Evolutionary conservation across 2,329 filamentous ascomycete species (phyloP), one percentile per base, ranked within the genome.

Genomic region (Lecanicillium sp.): DNA sequence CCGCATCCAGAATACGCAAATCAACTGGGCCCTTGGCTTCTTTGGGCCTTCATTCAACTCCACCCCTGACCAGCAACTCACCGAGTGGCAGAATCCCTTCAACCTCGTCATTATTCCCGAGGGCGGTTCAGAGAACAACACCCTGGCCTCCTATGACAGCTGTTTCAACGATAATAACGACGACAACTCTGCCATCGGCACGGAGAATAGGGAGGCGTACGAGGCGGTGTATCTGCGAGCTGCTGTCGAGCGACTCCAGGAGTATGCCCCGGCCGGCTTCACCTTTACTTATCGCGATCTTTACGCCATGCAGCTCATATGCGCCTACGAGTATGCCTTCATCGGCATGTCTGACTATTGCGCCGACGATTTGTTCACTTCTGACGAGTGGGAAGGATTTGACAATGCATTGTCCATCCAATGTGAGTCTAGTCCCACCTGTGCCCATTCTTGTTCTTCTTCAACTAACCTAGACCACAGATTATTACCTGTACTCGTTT

Each of bases 401-500:
- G 72, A 72, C 41, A 67, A 68, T 44, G 67, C 65, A 3, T 53
- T 74, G 9, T 73, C 77, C 45, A 62, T 73, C 27, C 65, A 69
- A 38, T 77, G 68, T 58, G 64, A 60, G 37, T 31, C 10, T 5
- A n/a, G 9, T 20, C 27, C 17, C 12, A 10, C 12, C 30, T 13
- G 9, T 32, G 9, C 15, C 30, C 15, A 10, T 14, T 32, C 15
- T 14, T 15, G n/a, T 15, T 12, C 29, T 32, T 32, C 29, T 8
- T 19, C 17, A 11, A 17, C 40, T 42, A 17, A 39, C 32, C 9
- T 17, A 3, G 12, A 10, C 14, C 13, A 14, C 17, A 44, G 77
- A 84, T 57, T 89, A 90, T 64, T 79, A 78, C 57, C 72, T 85
- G 56, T 92, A 90, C 58, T 79, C 79, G 37, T 86, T 77, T 58